Evolutionary conservation across 2,329 filamentous ascomycete species (phyloP).

Genomic region (Aspergillus sojae): DNA sequence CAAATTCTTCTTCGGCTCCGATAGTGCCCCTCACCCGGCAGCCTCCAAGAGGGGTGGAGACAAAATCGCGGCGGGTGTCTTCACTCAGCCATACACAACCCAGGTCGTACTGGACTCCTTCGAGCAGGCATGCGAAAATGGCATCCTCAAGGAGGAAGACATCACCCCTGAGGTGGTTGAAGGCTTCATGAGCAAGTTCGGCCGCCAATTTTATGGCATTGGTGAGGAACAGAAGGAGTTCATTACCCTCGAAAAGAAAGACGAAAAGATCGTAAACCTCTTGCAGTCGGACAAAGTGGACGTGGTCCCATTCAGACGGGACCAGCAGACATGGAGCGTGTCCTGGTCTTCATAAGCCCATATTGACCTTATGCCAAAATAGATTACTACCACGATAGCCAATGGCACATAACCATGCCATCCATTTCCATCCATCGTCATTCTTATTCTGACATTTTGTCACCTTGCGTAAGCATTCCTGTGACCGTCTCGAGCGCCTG

Average conservation of each 20-base stretch:
- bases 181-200: constrained; percentile 61
- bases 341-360: constrained; percentile 31
- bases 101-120: constrained; percentile 62
- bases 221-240: constrained; percentile 50
- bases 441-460: constrained; percentile 22
- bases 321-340: constrained; percentile 54
- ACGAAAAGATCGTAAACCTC: constrained; percentile 58
- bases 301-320: constrained; percentile 67
- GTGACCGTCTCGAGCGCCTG: constrained; percentile 45
- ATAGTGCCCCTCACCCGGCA: constrained; percentile 68
- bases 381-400: background rate
- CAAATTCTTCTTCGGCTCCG: constrained; percentile 71
- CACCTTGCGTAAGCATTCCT: constrained; percentile 36
- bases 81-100: constrained; percentile 64
- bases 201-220: constrained; percentile 61
- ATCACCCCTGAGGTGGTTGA: constrained; percentile 58
- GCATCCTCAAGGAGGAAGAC: constrained; percentile 56
- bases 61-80: constrained; percentile 59
- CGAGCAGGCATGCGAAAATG: constrained; percentile 57
- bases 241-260: constrained; percentile 60
- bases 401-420: background rate
- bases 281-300: constrained; percentile 60
- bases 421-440: background rate
- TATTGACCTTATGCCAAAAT: background rate
- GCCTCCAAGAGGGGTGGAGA: constrained; percentile 58